These are phyloP conservation scores for Myrmaecium sp. DNA, from an alignment of 2,329 filamentous ascomycete genomes.

Conservation along the genomic window DNA sequence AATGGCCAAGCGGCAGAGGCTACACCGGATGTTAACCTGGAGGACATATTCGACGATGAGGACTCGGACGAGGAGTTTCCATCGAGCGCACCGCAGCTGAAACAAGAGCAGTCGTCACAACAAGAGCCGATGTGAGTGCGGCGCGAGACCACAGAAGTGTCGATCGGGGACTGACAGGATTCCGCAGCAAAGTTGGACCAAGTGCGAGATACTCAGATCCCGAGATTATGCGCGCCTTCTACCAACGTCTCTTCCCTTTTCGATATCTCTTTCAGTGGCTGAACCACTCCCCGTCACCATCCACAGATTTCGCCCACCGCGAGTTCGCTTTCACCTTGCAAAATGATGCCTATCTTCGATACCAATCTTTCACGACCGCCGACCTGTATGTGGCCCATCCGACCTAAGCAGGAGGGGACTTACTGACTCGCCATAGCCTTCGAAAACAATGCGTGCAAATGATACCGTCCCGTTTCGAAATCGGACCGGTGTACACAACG, in stretches of 20 bases:
- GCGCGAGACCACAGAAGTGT: not conserved
- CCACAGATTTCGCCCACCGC: conserved; percentile 76
- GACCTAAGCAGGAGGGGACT: not conserved
- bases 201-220: conserved; percentile 44
- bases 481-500: conserved; percentile 88
- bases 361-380: conserved; percentile 59
- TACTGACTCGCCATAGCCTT: conserved; percentile 34
- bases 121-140: conserved; percentile 23
- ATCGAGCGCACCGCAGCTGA: conserved; percentile 32
- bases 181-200: conserved; percentile 14
- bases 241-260: conserved; percentile 90
- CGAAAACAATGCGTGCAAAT: conserved; percentile 81
- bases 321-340: conserved; percentile 94
- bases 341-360: conserved; percentile 82
- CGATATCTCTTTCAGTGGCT: conserved; percentile 93
- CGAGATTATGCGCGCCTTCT: conserved; percentile 82
- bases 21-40: conserved; percentile 26
- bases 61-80: conserved; percentile 41
- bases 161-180: conserved; percentile 1
- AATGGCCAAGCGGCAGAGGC: conserved; percentile 14
- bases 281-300: conserved; percentile 76
- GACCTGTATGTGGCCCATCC: conserved; percentile 33
- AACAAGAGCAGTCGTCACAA: conserved; percentile 24
- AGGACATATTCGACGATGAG: conserved; percentile 43
- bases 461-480: conserved; percentile 90